Evolutionary conservation across 2,329 filamentous ascomycete species (phyloP).

Genomic region (Aureobasidium pullulans): DNA sequence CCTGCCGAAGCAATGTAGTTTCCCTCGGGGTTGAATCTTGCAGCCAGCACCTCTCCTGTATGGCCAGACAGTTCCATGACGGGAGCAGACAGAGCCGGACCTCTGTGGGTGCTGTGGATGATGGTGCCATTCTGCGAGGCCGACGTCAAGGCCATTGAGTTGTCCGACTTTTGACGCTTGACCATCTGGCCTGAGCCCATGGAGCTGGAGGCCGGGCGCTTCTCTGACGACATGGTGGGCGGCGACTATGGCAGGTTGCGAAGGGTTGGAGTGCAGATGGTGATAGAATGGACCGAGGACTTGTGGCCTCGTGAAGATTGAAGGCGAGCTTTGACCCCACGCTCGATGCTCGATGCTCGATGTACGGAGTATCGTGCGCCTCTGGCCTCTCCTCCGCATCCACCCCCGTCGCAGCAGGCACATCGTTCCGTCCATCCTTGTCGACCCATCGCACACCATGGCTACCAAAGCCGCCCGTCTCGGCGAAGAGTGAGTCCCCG

Average conservation of each 20-base stretch:
- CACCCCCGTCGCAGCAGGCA: background rate
- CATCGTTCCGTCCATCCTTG: background rate
- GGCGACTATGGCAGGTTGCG: background rate
- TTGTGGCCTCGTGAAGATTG: background rate
- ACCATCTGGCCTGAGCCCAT: constrained; percentile 75
- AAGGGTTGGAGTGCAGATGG: background rate
- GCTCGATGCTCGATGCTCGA: background rate
- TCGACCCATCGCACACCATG: constrained; percentile 25
- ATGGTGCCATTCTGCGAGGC: constrained; percentile 54
- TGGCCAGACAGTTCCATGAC: constrained; percentile 84
- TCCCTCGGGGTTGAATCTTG: constrained; percentile 82
- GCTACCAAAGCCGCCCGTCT: constrained; percentile 59
- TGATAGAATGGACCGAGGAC: background rate
- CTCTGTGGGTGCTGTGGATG: constrained; percentile 61
- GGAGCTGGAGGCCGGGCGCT: constrained; percentile 79
- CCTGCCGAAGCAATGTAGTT: constrained; percentile 87
- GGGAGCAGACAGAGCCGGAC: constrained; percentile 77
- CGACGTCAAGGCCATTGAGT: constrained; percentile 49
- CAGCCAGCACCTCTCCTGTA: constrained; percentile 78
- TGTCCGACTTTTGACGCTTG: constrained; percentile 76
- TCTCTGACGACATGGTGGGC: constrained; percentile 46
- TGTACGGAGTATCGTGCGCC: background rate
- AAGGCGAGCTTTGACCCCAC: background rate
- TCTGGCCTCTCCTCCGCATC: background rate
- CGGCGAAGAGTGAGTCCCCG: constrained; percentile 63